Percentiles rank a stretch among this genome's conserved stretches.
phyloP scores from a whole-genome alignment of 768 basidiomycete genomes.

The Pleurotus pulmonarius region DNA sequence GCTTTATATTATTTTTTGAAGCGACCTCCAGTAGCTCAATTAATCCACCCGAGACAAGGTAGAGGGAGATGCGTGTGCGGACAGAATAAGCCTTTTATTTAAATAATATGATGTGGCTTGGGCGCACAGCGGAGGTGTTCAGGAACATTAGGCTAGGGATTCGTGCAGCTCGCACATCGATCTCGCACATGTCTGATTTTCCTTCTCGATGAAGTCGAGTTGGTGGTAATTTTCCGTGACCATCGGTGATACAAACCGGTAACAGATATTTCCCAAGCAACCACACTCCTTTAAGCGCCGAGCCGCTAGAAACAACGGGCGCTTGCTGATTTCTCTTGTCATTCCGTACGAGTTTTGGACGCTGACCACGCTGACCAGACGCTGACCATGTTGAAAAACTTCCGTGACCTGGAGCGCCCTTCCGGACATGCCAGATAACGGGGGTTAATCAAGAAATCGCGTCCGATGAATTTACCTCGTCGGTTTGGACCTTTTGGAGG shows the following conservation, averaged over 20 bases:
- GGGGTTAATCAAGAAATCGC: too few species aligned
- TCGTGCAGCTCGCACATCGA: slow-evolving; percentile 1
- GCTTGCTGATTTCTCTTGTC: too few species aligned
- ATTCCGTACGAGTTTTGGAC: too few species aligned
- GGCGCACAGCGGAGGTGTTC: neutral
- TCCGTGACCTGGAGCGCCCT: neutral
- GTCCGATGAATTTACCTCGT: neutral
- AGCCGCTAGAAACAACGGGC: too few species aligned
- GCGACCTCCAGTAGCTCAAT: slow-evolving; percentile 7
- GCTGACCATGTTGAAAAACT: neutral
- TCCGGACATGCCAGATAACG: neutral
- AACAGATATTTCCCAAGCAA: neutral
- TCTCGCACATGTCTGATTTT: slow-evolving; percentile 3
- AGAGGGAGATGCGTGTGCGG: neutral
- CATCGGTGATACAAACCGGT: slow-evolving; percentile 2
- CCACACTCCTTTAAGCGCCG: too few species aligned
- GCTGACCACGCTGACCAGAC: neutral
- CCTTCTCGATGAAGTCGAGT: slow-evolving; percentile 3
- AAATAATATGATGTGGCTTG: slow-evolving; percentile 1
- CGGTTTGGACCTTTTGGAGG: slow-evolving; percentile 1
- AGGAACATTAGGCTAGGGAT: slow-evolving; percentile 6
- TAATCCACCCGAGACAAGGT: slow-evolving; percentile 7
- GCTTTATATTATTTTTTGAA: slow-evolving; percentile 22
- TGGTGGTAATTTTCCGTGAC: slow-evolving; percentile 9
- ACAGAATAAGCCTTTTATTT: neutral